Evolutionary conservation across 352 stramenopile species (phyloP).

Genomic region (Elongisporangium prolatum): DNA sequence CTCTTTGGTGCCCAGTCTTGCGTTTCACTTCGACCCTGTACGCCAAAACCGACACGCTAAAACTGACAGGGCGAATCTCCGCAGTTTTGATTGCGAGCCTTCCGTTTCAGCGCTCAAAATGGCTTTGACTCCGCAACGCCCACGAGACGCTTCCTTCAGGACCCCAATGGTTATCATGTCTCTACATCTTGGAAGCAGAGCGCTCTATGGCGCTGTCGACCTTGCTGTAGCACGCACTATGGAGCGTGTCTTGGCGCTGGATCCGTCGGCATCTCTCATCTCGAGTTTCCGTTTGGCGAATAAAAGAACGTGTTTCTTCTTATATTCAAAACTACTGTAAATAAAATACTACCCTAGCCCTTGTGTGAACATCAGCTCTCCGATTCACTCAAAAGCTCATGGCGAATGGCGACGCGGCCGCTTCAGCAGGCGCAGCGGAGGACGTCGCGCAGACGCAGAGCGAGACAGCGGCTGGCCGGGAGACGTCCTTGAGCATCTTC

Average conservation of each 20-base stretch:
- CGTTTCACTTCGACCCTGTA: not conserved
- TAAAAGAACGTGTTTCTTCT: not conserved
- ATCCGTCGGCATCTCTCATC: not conserved
- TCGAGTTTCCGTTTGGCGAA: not conserved
- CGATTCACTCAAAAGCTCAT: not conserved
- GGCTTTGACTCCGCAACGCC: not conserved
- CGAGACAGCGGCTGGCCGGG: not conserved
- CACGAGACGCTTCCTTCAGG: not conserved
- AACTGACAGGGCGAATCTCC: not conserved
- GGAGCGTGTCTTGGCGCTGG: too few relatives aligned
- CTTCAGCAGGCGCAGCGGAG: not conserved
- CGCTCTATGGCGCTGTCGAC: not conserved
- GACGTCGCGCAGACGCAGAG: not conserved
- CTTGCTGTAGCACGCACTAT: too few relatives aligned
- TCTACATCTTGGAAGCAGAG: not conserved
- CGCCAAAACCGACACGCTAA: not conserved
- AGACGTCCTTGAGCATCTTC: slow-evolving; percentile 10
- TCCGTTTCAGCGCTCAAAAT: not conserved
- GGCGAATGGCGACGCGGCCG: not conserved
- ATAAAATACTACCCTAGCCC: not conserved
- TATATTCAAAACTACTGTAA: not conserved
- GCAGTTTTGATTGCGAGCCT: not conserved
- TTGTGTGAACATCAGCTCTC: not conserved
- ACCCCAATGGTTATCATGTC: not conserved
- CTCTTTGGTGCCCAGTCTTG: not conserved